Conservation (phyloP, 768 basidiomycete genomes). For the Podaxis sp. region DNA sequence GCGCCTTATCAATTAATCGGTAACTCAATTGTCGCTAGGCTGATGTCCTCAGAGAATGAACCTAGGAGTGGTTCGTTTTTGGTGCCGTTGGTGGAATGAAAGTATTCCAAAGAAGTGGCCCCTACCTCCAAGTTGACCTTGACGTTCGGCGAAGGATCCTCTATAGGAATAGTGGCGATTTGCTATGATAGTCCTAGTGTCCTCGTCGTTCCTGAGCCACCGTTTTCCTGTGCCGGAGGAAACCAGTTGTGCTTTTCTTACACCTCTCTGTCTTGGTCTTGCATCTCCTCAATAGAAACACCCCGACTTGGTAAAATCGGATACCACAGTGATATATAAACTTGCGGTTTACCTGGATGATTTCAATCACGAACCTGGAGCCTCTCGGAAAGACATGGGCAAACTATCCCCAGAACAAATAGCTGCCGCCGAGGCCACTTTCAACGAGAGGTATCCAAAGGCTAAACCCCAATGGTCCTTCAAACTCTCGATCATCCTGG, state of each 20-base stretch:
- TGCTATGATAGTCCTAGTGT: neutral
- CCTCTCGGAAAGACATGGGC: neutral
- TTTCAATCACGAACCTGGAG: neutral
- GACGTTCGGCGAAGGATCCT: neutral
- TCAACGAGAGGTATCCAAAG: neutral
- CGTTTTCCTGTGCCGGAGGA: neutral
- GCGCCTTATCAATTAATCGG: neutral
- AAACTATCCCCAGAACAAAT: neutral
- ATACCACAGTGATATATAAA: neutral
- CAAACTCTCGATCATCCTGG: neutral
- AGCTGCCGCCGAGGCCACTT: neutral
- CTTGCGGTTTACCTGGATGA: neutral
- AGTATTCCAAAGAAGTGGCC: neutral
- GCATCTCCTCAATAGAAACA: neutral
- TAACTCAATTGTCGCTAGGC: neutral
- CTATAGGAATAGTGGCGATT: neutral
- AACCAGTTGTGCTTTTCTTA: neutral
- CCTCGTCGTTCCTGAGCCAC: neutral
- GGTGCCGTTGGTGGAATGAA: neutral
- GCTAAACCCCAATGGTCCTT: conserved; percentile 7
- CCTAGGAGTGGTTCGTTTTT: neutral
- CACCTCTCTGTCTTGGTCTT: neutral
- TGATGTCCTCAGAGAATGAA: neutral
- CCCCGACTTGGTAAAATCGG: neutral
- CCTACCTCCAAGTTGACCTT: neutral